Conservation (phyloP, 768 basidiomycete genomes). For the Pluteus cervinus region DNA sequence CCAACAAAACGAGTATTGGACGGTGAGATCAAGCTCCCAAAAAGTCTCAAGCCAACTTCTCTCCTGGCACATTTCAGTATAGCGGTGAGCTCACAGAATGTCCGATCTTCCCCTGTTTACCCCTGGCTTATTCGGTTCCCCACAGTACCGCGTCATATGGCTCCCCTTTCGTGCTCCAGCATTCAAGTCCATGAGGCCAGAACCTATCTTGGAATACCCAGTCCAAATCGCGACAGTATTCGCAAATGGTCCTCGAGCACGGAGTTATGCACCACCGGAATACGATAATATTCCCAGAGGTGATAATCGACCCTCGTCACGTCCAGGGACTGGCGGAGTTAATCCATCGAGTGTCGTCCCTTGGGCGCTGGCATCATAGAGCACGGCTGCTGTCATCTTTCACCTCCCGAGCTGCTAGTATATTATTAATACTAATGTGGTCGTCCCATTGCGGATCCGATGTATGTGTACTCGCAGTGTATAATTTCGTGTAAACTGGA, state of each 20-base stretch:
- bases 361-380: no score
- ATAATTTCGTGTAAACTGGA: no score
- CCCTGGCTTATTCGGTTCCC: slow-evolving; percentile 7
- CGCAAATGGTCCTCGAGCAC: slow-evolving; percentile 42
- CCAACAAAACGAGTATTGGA: slow-evolving; percentile 45
- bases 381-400: no score
- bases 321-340: no score
- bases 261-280: slow-evolving; percentile 45
- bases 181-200: slow-evolving; percentile 30
- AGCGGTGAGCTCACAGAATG: slow-evolving; percentile 28
- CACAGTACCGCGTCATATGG: slow-evolving; percentile 42
- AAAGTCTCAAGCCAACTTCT: slow-evolving; percentile 45
- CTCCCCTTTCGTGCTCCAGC: slow-evolving; percentile 34
- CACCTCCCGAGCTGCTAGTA: no score
- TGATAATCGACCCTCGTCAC: no score
- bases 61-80: slow-evolving; percentile 49
- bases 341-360: no score
- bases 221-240: slow-evolving; percentile 49
- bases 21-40: slow-evolving; percentile 46
- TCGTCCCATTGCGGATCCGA: no score
- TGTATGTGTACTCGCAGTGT: no score
- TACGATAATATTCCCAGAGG: slow-evolving; percentile 32
- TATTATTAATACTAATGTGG: no score
- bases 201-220: slow-evolving; percentile 40
- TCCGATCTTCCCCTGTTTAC: background rate